These are phyloP conservation scores for Gossypium gossypioides DNA, from an alignment of 441 rosid genomes.

Conservation along the genomic window DNA sequence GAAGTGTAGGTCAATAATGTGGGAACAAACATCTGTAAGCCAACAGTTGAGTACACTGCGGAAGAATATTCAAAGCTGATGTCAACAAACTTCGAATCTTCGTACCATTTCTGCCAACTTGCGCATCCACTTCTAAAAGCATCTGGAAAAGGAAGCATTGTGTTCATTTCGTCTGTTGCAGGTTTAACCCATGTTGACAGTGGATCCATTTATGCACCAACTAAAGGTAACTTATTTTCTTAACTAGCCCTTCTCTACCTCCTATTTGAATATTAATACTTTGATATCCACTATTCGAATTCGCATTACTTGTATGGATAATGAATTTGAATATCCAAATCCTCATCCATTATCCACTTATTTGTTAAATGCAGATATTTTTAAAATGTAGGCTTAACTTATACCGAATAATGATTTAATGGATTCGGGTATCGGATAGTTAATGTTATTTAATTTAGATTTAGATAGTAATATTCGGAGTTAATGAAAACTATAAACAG, in stretches of 20 bases:
- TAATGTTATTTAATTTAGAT: too few species aligned
- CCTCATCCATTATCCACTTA: too few species aligned
- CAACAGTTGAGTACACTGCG: constrained; percentile 50
- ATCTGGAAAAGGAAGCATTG: constrained; percentile 59
- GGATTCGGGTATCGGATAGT: too few species aligned
- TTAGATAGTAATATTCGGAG: too few species aligned
- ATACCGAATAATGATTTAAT: too few species aligned
- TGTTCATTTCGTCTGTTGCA: constrained; percentile 75
- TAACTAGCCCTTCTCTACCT: background rate
- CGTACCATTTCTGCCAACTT: constrained; percentile 66
- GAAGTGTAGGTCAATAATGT: constrained; percentile 62
- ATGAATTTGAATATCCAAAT: too few species aligned
- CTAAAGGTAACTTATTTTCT: constrained; percentile 42
- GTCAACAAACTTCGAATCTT: constrained; percentile 60
- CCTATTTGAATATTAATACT: background rate
- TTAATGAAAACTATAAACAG: too few species aligned
- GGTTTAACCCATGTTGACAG: constrained; percentile 37
- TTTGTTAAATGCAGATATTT: too few species aligned
- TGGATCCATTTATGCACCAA: constrained; percentile 60
- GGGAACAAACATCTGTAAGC: constrained; percentile 72
- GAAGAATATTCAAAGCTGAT: constrained; percentile 53
- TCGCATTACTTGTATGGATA: too few species aligned
- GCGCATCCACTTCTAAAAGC: constrained; percentile 78
- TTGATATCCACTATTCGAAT: too few species aligned
- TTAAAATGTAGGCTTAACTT: too few species aligned